Conservation (phyloP, 306 rosid species). For the Trichosanthes truncata region DNA sequence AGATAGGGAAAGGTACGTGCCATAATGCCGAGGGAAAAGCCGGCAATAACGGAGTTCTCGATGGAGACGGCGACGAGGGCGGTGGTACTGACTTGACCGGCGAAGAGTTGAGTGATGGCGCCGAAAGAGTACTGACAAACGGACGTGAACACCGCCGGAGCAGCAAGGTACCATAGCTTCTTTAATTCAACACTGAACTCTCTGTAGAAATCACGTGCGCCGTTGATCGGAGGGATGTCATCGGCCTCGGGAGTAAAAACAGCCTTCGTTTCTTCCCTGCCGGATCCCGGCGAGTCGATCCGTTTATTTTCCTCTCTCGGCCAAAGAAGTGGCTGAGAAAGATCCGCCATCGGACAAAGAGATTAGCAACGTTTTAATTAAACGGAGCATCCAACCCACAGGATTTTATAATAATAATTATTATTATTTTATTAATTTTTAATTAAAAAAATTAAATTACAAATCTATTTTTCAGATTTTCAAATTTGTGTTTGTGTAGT, state of each 20-base stretch:
- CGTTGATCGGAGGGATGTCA: conserved; percentile 51
- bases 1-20: conserved; percentile 18
- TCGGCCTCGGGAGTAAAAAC: conserved; percentile 35
- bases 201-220: conserved; percentile 26
- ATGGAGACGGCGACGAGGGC: conserved; percentile 78
- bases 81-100: conserved; percentile 69
- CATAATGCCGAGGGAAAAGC: conserved; percentile 72
- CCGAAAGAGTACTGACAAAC: conserved; percentile 82
- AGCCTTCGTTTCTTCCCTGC: conserved; percentile 15
- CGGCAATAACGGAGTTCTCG: conserved; percentile 89
- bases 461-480: no score
- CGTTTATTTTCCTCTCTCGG: background rate
- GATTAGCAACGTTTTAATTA: background rate
- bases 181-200: conserved; percentile 44
- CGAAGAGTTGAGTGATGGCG: conserved; percentile 66
- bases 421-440: no score
- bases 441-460: no score
- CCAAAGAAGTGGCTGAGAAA: conserved; percentile 20
- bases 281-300: conserved; percentile 13
- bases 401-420: no score
- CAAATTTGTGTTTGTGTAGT: no score
- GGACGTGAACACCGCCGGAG: conserved; percentile 84
- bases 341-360: conserved; percentile 10
- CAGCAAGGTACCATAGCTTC: conserved; percentile 88
- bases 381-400: no score